phyloP scores from a whole-genome alignment of 169 alveolate species.

The Theileria parva region DNA sequence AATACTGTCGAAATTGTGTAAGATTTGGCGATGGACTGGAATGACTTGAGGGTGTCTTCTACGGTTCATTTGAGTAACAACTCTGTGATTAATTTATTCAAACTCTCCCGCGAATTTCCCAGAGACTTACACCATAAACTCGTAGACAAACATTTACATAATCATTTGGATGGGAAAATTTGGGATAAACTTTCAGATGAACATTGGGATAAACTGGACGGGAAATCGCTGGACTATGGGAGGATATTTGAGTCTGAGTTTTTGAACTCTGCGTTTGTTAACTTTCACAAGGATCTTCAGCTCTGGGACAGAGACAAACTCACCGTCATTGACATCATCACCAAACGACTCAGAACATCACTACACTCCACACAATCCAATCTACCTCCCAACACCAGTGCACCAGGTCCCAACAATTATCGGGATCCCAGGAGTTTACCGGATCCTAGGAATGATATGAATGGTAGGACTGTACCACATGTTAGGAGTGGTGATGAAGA shows the following conservation, averaged over 20 bases:
- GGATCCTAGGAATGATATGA: no score
- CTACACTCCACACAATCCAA: neutral
- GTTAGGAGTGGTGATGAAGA: constrained; percentile 23
- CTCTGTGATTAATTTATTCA: constrained; percentile 57
- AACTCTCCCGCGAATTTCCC: constrained; percentile 46
- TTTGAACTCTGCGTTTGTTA: constrained; percentile 1
- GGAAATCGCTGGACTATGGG: neutral
- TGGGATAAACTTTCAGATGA: neutral
- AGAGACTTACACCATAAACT: no score
- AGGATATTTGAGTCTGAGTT: constrained; percentile 6
- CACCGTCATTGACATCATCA: constrained; percentile 52
- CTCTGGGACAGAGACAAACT: constrained; percentile 66
- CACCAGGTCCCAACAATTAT: no score
- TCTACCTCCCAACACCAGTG: no score
- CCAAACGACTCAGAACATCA: constrained; percentile 13
- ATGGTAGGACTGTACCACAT: no score
- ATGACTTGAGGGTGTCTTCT: constrained; percentile 42
- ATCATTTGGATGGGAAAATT: no score
- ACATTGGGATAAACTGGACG: neutral
- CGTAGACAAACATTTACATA: no score
- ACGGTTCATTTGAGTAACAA: constrained; percentile 36
- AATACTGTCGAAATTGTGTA: neutral
- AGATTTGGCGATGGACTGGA: constrained; percentile 49
- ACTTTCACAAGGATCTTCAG: constrained; percentile 58
- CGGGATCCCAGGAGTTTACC: no score